These are phyloP conservation scores for Casaregolazyma suthepensis DNA, from an alignment of 1,139 yeast genomes.

Conservation along the genomic window DNA sequence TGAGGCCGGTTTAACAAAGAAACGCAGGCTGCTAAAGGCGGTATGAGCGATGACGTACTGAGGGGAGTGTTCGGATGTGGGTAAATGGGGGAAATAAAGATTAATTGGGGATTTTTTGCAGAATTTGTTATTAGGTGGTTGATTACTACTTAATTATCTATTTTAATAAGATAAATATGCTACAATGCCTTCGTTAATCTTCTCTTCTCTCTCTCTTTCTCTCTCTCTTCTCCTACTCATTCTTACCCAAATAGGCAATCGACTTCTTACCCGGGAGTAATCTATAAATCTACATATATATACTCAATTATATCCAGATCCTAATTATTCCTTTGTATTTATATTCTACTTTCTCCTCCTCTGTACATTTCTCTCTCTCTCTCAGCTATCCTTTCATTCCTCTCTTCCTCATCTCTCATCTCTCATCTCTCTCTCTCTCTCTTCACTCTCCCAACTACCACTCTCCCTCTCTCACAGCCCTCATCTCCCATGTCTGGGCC, in stretches of 20 bases:
- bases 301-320: too few relatives aligned
- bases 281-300: too few relatives aligned
- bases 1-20: neutral
- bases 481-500: conserved; percentile 21
- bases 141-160: too few relatives aligned
- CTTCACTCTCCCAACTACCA: neutral
- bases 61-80: too few relatives aligned
- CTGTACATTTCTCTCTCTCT: too few relatives aligned
- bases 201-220: neutral
- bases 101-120: too few relatives aligned
- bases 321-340: too few relatives aligned
- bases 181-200: neutral
- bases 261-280: neutral
- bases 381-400: too few relatives aligned
- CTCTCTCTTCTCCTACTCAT: neutral
- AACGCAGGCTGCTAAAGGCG: neutral
- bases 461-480: neutral
- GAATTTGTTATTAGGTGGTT: too few relatives aligned
- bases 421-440: neutral
- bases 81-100: too few relatives aligned
- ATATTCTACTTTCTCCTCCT: too few relatives aligned
- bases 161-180: too few relatives aligned
- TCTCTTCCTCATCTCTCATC: neutral
- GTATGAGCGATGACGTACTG: neutral
- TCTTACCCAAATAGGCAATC: neutral